Evolutionary conservation across 163 green algal species (phyloP), one percentile per base, ranked within the genome.

Genomic region (Scenedesmus sp.): DNA sequence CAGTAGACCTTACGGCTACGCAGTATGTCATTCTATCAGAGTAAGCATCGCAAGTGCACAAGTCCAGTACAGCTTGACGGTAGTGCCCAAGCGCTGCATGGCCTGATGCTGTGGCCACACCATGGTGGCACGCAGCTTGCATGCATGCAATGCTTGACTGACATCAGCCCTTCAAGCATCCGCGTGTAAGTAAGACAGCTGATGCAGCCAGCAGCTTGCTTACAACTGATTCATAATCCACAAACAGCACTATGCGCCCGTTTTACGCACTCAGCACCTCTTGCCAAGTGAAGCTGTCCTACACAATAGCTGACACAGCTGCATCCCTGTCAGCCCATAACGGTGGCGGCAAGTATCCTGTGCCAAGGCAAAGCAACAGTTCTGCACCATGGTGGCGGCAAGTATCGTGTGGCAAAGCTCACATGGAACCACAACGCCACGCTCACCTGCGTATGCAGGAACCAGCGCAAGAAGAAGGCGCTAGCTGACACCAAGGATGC

Each of bases 1-100:
- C 72, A 73, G 68, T 92, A 9, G 94, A 97, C 88, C 89, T 97
- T 44, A 96, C 93, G 4, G 92, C 94, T 10, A 96, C 95, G 2
- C 95, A 97, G 81, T 97, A 96, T 92, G 95, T 97, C 51, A 96
- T 97, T 33, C 92, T 97, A 43, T 93, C 94, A 53, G 95, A 97
- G 94, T 96, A 33, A 93, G 94, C 44, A 30, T 13, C n/a, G 44
- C 37, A 51, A 2, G 0, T 2, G 37, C 83, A 73, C 24, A 42
- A 30, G 42, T 26, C 13, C 20, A 76, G 30, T 7, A 0, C 0
- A 76, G 30, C 30, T 40, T 16, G 0, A 42, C 3, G 18, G 65
- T 10, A 76, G 65, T 40, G 7, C 65, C 65, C 26, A 73, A 18
- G 65, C 2, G 65, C 65, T 40, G 30, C 65, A 76, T 40, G 30